phyloP scores from a whole-genome alignment of 169 alveolate genomes.

The Sarcocystis neurona region DNA sequence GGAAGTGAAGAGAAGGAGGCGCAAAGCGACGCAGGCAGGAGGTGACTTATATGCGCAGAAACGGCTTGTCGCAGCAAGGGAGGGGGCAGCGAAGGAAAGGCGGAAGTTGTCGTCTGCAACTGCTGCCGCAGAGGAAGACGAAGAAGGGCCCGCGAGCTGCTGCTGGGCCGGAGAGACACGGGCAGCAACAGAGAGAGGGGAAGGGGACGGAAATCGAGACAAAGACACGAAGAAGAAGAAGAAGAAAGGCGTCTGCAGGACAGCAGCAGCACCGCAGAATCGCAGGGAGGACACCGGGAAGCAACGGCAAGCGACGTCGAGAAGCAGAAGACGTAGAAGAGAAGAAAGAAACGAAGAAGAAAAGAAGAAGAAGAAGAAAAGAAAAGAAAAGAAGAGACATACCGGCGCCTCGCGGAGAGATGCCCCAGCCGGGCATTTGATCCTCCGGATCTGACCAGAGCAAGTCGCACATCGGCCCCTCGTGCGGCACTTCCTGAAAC shows the following conservation, averaged over 20 bases:
- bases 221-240: not conserved
- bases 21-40: too few species aligned
- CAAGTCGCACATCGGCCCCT: constrained; percentile 99
- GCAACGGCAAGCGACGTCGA: not conserved
- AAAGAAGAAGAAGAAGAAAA: not conserved
- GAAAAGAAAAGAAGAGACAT: not conserved
- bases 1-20: not conserved
- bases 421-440: constrained; percentile 96
- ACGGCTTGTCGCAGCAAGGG: not conserved
- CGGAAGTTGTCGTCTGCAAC: not conserved
- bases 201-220: not conserved
- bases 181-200: not conserved
- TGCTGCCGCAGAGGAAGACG: constrained; percentile 4
- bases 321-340: not conserved
- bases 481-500: constrained; percentile 98
- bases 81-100: not conserved
- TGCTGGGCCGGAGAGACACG: too few species aligned
- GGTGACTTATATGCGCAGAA: too few species aligned
- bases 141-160: too few species aligned
- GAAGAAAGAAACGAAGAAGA: not conserved
- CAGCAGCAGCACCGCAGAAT: constrained; percentile 14
- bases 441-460: constrained; percentile 99
- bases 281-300: not conserved
- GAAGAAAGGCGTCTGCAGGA: too few species aligned
- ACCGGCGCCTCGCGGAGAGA: constrained; percentile 99